Percentiles rank a stretch among this genome's conserved stretches.
These are phyloP conservation scores for Candida glucosophila DNA, from an alignment of 1,139 yeast genomes.

Conservation along the genomic window DNA sequence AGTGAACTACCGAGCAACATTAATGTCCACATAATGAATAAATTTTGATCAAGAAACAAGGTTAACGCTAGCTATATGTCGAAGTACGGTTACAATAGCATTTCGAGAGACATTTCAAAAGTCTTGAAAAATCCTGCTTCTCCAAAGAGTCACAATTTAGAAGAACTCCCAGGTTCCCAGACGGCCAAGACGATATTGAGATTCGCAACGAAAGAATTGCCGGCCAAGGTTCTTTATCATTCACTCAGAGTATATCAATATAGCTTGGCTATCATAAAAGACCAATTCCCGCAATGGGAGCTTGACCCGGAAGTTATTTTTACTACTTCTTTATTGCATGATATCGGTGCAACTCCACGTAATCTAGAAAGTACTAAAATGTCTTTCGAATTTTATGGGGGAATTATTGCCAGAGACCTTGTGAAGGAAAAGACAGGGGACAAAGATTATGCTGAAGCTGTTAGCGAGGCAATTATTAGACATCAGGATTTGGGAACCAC, in stretches of 20 bases:
- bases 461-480: slow-evolving; percentile 29
- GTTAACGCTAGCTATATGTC: too few species aligned
- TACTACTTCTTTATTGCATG: slow-evolving; percentile 27
- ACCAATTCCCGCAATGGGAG: slow-evolving; percentile 29
- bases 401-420: slow-evolving; percentile 22
- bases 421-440: slow-evolving; percentile 14
- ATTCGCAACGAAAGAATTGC: slow-evolving; percentile 19
- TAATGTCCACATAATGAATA: too few species aligned
- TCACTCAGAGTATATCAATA: slow-evolving; percentile 27
- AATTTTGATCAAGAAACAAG: too few species aligned
- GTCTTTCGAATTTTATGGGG: slow-evolving; percentile 33
- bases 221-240: slow-evolving; percentile 20
- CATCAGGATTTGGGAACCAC: slow-evolving; percentile 30
- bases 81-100: slow-evolving; percentile 23
- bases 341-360: slow-evolving; percentile 27
- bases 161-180: too few species aligned
- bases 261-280: slow-evolving; percentile 24
- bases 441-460: slow-evolving; percentile 28
- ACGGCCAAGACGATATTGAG: slow-evolving; percentile 13
- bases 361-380: slow-evolving; percentile 28
- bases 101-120: slow-evolving; percentile 19
- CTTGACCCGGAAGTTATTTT: slow-evolving; percentile 22
- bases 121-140: too few species aligned
- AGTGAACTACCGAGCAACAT: too few species aligned
- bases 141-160: too few species aligned